phyloP scores from a whole-genome alignment of 306 rosid species.

The Vigna mungo region DNA sequence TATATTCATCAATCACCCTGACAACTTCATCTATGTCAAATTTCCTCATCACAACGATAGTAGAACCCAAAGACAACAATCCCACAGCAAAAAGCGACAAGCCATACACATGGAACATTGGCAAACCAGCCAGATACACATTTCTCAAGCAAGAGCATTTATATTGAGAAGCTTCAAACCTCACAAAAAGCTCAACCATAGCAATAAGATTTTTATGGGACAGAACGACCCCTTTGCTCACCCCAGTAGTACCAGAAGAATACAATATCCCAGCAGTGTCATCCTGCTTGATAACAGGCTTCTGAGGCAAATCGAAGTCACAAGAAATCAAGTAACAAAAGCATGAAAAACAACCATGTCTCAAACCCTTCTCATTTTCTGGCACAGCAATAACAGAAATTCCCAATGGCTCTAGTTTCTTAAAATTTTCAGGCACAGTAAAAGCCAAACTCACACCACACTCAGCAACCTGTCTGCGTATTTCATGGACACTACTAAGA shows the following conservation, averaged over 20 bases:
- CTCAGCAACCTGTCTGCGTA: slow-evolving; percentile 59
- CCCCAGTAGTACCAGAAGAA: slow-evolving; percentile 89
- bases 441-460: slow-evolving; percentile 63
- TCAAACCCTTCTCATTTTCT: slow-evolving; percentile 48
- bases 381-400: slow-evolving; percentile 68
- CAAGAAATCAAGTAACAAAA: slow-evolving; percentile 55
- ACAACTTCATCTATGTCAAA: slow-evolving; percentile 59
- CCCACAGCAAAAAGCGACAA: slow-evolving; percentile 64
- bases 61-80: slow-evolving; percentile 76
- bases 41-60: slow-evolving; percentile 70
- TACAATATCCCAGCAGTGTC: slow-evolving; percentile 79
- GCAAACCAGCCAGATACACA: slow-evolving; percentile 76
- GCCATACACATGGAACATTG: slow-evolving; percentile 88
- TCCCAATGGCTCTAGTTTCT: slow-evolving; percentile 54
- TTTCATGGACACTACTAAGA: slow-evolving; percentile 62
- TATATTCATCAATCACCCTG: slow-evolving; percentile 61
- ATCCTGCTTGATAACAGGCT: slow-evolving; percentile 69
- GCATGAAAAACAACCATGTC: slow-evolving; percentile 40
- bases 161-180: slow-evolving; percentile 85
- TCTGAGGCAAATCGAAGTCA: slow-evolving; percentile 46
- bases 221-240: slow-evolving; percentile 80
- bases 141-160: slow-evolving; percentile 50
- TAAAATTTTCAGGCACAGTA: slow-evolving; percentile 49
- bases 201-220: slow-evolving; percentile 73
- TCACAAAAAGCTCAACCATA: slow-evolving; percentile 68